Percentiles rank a stretch among this genome's conserved stretches.
These are phyloP conservation scores for Neocallimastix lanati DNA, from an alignment of 192 early-diverging fungal species.

Conservation along the genomic window DNA sequence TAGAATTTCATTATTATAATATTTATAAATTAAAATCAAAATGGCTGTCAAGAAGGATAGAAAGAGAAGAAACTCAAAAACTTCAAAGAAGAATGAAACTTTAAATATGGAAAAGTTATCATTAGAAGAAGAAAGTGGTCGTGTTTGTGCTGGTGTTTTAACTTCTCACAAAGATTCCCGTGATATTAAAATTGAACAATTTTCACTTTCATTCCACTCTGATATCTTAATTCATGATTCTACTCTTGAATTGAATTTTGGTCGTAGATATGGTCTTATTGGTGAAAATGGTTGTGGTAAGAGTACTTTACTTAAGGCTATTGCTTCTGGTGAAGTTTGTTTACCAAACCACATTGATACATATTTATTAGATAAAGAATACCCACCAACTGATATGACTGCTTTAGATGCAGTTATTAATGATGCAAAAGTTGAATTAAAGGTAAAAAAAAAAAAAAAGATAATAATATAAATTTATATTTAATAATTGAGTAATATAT, in stretches of 20 bases:
- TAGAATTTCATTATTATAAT: too few species aligned
- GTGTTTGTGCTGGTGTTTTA: slow-evolving; percentile 78
- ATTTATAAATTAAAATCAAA: not conserved
- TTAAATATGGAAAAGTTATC: not conserved
- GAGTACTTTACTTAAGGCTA: slow-evolving; percentile 70
- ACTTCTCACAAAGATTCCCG: slow-evolving; percentile 72
- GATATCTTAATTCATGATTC: slow-evolving; percentile 87
- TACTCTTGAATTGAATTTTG: slow-evolving; percentile 93
- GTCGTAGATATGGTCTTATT: slow-evolving; percentile 88
- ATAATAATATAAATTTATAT: too few species aligned
- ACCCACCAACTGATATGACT: slow-evolving; percentile 78
- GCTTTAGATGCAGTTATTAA: slow-evolving; percentile 82
- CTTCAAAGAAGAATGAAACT: not conserved
- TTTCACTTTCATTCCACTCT: slow-evolving; percentile 82
- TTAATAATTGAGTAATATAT: too few species aligned
- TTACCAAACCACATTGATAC: slow-evolving; percentile 86
- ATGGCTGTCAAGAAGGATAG: not conserved
- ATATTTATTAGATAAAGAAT: slow-evolving; percentile 88
- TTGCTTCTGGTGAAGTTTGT: slow-evolving; percentile 62
- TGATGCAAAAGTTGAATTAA: slow-evolving; percentile 72
- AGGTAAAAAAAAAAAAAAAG: too few species aligned
- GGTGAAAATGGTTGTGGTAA: slow-evolving; percentile 59
- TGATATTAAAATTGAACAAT: slow-evolving; percentile 91
- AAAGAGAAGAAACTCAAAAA: not conserved
- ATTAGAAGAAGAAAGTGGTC: slow-evolving; percentile 4